Base-by-base conservation (phyloP, 2,329 filamentous ascomycete species). In the Polychaeton citri region DNA sequence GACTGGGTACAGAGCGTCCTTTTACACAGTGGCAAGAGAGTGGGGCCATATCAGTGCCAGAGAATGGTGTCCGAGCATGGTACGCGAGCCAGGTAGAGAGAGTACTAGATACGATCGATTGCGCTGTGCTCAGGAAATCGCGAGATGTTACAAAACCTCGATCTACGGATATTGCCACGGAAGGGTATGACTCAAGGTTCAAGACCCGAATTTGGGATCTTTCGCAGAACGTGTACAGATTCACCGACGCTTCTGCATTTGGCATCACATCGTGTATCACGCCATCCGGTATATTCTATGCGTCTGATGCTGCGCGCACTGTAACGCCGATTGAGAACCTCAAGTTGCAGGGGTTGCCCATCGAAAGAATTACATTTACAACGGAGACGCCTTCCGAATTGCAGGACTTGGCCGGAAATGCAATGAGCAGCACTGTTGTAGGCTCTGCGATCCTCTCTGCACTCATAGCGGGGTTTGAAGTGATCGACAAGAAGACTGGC, bases 341-440 rank as follows among this genome's bases (percentile, higher is more conserved):
- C 2, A 55, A 62, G 5, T 55, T 86, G 4, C 82, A 87, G 58
- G 82, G 81, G 1, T 62, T 87, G 33, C 78, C 79, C 0, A 53
- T 78, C 1, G 59, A 75, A 36, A 66, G 69, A 33, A 60, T 87
- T 8, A 60, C 74, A 1, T 64, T 85, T n/a, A 76, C 71, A 0
- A 68, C 68, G 6, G 76, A 87, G 46, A 70, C 66, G 0, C 42
- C 54, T 0, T 44, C 51, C 1, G 56, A 86, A 13, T 61, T 83
- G 2, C 73, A 78, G 42, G 74, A 85, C 43, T 60, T 88, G 2
- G 80, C 79, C 2, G 82, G 82, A 0, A 88, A 90, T 52, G 82
- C 82, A 0, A 88, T 88, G 82, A 76, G 72, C 1, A 74, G 74
- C 0, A 80, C 81, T 0, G 78, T 85, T 1, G 73, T 86, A 7